These are phyloP conservation scores for Geosiphon pyriformis DNA, from an alignment of 192 early-diverging fungal species.

Conservation along the genomic window DNA sequence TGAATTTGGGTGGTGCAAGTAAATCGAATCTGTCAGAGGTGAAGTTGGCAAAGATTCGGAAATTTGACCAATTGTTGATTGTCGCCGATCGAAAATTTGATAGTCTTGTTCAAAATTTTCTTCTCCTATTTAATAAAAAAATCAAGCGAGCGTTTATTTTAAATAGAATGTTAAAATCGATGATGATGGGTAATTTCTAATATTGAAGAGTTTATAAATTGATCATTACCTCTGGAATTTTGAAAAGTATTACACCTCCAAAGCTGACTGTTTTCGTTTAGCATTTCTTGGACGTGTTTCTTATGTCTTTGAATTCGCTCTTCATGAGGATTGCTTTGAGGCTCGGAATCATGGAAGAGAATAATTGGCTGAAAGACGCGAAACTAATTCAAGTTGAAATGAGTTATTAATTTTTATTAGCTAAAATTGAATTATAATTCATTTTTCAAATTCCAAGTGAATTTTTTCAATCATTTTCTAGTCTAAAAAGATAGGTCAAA, in stretches of 20 bases:
- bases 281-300: neutral
- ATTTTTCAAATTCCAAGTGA: no score
- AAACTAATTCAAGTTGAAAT: no score
- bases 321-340: neutral
- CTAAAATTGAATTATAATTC: no score
- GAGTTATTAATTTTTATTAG: no score
- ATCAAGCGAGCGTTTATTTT: neutral
- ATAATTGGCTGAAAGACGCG: neutral
- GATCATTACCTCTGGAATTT: slow-evolving; percentile 4
- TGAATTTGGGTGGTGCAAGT: neutral
- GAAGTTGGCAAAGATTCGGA: slow-evolving; percentile 4
- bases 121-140: neutral
- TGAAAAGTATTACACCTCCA: neutral
- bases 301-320: neutral
- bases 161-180: no score
- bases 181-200: neutral
- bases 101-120: neutral
- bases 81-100: neutral
- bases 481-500: no score
- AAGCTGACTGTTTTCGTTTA: neutral
- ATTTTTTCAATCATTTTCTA: no score
- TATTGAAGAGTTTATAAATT: neutral
- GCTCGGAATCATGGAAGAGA: slow-evolving; percentile 1
- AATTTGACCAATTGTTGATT: neutral
- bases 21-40: neutral